Evolutionary conservation across 305 asterid genomes (phyloP).

Genomic region (Nicotiana rustica): DNA sequence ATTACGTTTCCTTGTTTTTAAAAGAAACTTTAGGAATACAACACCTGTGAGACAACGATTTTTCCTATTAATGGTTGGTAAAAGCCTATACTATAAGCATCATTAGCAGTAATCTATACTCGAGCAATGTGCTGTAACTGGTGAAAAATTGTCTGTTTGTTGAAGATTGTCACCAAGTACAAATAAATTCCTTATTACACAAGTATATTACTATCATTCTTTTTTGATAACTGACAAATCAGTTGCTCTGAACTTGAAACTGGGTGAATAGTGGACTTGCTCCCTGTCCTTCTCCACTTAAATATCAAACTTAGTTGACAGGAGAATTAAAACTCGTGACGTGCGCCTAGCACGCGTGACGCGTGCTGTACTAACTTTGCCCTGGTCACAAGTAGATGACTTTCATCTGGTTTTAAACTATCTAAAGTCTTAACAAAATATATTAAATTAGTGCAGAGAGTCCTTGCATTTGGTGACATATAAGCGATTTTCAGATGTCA

Average conservation of each 20-base stretch:
- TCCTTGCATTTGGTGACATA: conserved; percentile 15
- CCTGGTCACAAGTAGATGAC: not conserved
- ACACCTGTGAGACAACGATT: not conserved
- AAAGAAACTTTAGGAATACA: not conserved
- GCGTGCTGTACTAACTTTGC: not conserved
- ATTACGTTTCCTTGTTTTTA: not conserved
- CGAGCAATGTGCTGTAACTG: not conserved
- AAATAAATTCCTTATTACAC: not conserved
- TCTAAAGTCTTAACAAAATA: not conserved
- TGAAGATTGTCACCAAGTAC: not conserved
- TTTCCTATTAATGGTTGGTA: not conserved
- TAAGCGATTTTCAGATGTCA: not conserved
- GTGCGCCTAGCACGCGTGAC: not conserved
- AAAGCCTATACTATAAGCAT: not conserved
- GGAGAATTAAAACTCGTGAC: not conserved
- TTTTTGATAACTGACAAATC: not conserved
- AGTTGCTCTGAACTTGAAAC: not conserved
- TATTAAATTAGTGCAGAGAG: not conserved
- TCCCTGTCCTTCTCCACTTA: not conserved
- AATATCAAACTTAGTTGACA: not conserved
- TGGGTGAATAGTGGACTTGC: not conserved
- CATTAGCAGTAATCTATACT: not conserved
- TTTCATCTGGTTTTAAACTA: not conserved
- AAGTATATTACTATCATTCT: not conserved
- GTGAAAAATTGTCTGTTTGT: too few species aligned